A percentile compares a stretch with the other conserved stretches of the same genome.
Evolutionary conservation across 768 basidiomycete species (phyloP).

Genomic region (Coprinopsis strossmayeri): DNA sequence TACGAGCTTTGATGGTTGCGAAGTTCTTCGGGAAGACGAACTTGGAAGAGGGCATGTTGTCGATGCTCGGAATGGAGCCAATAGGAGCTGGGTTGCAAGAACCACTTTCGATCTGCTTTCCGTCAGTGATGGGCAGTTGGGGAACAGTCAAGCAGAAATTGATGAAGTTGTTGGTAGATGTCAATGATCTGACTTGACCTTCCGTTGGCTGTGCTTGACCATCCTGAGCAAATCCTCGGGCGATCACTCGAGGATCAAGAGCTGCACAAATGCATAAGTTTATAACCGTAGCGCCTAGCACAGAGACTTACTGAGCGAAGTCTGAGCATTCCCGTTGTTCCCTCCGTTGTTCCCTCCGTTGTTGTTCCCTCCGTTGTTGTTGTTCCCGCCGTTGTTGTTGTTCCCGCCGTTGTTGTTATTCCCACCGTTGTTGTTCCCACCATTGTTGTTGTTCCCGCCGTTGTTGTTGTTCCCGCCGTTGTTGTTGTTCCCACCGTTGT

Average conservation of each 20-base stretch:
- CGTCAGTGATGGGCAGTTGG: conserved; percentile 46
- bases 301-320: conserved; percentile 31
- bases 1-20: conserved; percentile 31
- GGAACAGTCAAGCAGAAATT: conserved; percentile 42
- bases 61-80: conserved; percentile 37
- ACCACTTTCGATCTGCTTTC: conserved; percentile 35
- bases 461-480: conserved; percentile 3
- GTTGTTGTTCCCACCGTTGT: conserved; percentile 5
- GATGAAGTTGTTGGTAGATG: conserved; percentile 61
- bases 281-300: too few species aligned
- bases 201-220: conserved; percentile 34
- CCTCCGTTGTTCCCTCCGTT: conserved; percentile 8
- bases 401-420: conserved; percentile 6
- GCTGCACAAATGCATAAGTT: conserved; percentile 19
- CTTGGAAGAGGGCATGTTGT: conserved; percentile 42
- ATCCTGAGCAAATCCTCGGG: conserved; percentile 33
- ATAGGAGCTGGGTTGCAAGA: conserved; percentile 51
- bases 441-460: conserved; percentile 6
- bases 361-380: conserved; percentile 4
- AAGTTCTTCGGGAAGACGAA: conserved; percentile 38
- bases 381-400: conserved; percentile 9
- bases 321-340: conserved; percentile 26
- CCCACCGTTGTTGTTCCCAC: conserved; percentile 5
- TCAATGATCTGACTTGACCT: conserved; percentile 45
- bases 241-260: conserved; percentile 35